Base-by-base conservation (phyloP, 1,284 basidiomycete genomes). In the Ustilago lituana region DNA sequence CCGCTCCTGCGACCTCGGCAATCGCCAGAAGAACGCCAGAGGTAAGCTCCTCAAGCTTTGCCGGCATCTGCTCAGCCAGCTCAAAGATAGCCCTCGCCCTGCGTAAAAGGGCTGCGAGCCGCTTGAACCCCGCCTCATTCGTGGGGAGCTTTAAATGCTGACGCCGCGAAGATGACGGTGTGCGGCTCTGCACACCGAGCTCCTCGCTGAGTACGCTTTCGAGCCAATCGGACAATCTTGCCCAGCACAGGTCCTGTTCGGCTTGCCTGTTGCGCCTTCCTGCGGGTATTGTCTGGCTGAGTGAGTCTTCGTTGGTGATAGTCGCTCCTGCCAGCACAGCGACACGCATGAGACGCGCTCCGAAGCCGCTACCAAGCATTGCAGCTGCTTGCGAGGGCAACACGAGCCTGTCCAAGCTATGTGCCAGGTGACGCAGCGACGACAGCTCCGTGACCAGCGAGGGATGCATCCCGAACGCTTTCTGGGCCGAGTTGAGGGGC, bases 371-470 rank as follows among this genome's bases (percentile, higher is more conserved):
- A 15, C 62, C 68, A 3, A 71, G 45, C 57, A 71, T 65, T 14
- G 67, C 64, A 12, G 71, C 71, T 7, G 69, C 59, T 46, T 73
- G 71, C 8, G 71, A 73, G 2, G 71, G 71, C 31, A 73, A 43
- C 20, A 60, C 55, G 3, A 73, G 64, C 1, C 62, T 54, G 23
- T 70, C 71, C 23, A 73, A n/a, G 38, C 62, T 63, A 27, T 63
- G 61, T 5, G 67, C 71, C 1, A 73, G 64, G 29, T 70, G 67
- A n/a, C 64, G 62, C 23, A 73, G 41, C 17, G 71, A 70, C 14
- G 71, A 70, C 2, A 73, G 53, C 38, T 73, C 71, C 17, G 71
- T 67, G 55, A 73, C 45, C 24, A 73, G 50, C 19, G 62, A 55
- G 4, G 71, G 61, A 27, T 47, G 45, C 7, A 57, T 54, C 4